phyloP scores from a whole-genome alignment of 768 basidiomycete species.

The Leccinum subgranulosum region DNA sequence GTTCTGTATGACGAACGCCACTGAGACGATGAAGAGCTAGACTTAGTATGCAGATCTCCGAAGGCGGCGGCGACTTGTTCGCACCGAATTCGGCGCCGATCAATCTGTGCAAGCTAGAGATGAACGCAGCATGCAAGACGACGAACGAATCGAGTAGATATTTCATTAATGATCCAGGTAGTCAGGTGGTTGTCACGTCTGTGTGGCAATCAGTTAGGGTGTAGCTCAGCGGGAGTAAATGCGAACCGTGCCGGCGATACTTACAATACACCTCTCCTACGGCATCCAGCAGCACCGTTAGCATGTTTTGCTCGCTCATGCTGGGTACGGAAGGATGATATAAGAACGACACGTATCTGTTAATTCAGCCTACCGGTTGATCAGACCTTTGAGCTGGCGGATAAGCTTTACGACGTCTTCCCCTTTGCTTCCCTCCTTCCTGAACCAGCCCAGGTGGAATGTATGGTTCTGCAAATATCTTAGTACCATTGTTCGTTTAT shows the following conservation, averaged over 20 bases:
- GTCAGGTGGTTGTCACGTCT: constrained; percentile 84
- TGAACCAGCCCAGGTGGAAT: constrained; percentile 69
- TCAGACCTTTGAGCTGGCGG: constrained; percentile 77
- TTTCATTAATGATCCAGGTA: constrained; percentile 69
- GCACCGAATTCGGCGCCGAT: constrained; percentile 54
- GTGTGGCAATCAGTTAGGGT: constrained; percentile 9
- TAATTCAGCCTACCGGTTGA: constrained; percentile 63
- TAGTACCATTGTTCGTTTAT: not conserved
- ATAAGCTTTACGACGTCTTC: constrained; percentile 55
- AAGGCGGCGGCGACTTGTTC: too few relatives aligned
- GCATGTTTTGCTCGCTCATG: constrained; percentile 88
- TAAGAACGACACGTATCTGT: not conserved
- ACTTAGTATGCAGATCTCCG: too few relatives aligned
- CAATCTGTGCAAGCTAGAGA: constrained; percentile 76
- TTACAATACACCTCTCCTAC: constrained; percentile 75
- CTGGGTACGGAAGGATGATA: constrained; percentile 36
- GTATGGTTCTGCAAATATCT: constrained; percentile 47
- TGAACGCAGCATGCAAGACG: constrained; percentile 80
- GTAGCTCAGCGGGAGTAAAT: not conserved
- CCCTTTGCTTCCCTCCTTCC: constrained; percentile 40
- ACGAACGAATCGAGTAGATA: constrained; percentile 91
- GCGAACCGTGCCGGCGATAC: constrained; percentile 72
- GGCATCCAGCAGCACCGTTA: constrained; percentile 57
- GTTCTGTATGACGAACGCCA: too few relatives aligned
- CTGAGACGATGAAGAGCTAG: too few relatives aligned